These are phyloP conservation scores for Malus asiatica DNA, from an alignment of 306 rosid species.

Conservation along the genomic window DNA sequence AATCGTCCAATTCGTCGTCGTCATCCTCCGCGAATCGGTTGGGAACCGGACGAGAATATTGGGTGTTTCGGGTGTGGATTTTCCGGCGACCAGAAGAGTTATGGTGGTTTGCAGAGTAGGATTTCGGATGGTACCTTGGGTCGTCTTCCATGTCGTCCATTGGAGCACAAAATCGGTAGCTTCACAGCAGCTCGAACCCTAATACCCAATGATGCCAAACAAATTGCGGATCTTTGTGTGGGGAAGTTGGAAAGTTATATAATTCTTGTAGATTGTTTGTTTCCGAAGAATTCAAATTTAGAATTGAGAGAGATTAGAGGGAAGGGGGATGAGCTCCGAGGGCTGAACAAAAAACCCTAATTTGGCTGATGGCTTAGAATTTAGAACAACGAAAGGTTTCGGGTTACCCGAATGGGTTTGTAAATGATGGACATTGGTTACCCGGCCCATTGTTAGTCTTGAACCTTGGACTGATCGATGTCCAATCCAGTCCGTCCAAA, in stretches of 20 bases:
- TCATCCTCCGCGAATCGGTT: slow-evolving; percentile 30
- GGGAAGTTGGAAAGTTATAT: neutral
- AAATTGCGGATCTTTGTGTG: neutral
- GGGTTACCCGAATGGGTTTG: neutral
- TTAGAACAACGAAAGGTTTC: neutral
- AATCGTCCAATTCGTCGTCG: slow-evolving; percentile 19
- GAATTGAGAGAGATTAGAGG: neutral
- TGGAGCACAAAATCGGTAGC: neutral
- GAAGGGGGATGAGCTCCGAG: neutral
- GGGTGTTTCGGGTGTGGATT: slow-evolving; percentile 28
- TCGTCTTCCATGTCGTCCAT: slow-evolving; percentile 60
- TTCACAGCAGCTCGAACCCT: slow-evolving; percentile 1
- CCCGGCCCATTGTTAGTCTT: neutral
- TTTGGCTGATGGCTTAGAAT: neutral
- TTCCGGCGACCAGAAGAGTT: slow-evolving; percentile 38
- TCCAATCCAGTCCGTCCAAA: too few relatives aligned
- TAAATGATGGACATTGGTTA: neutral
- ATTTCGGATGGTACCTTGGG: slow-evolving; percentile 41
- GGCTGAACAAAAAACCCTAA: neutral
- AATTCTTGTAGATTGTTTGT: neutral
- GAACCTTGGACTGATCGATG: too few relatives aligned
- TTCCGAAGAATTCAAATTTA: neutral
- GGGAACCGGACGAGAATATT: slow-evolving; percentile 24
- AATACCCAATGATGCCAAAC: neutral
- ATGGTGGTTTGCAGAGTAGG: slow-evolving; percentile 26